These are phyloP conservation scores for Myotisia sp. DNA, from an alignment of 2,329 filamentous ascomycete species.

Conservation along the genomic window DNA sequence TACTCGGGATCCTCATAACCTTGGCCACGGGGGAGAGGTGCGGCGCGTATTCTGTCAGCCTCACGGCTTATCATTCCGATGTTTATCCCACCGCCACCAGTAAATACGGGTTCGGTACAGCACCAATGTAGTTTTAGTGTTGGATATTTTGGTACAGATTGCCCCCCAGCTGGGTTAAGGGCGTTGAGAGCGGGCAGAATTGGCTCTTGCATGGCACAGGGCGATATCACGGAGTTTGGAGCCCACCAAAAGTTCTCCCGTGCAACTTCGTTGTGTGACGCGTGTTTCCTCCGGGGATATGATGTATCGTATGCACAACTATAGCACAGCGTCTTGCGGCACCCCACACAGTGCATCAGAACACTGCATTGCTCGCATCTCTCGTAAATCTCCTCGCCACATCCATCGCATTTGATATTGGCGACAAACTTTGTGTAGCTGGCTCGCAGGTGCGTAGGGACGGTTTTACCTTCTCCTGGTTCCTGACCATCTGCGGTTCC, in stretches of 20 bases:
- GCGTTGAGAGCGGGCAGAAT: conserved; percentile 16
- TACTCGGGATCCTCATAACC: conserved; percentile 44
- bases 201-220: conserved; percentile 45
- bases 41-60: conserved; percentile 42
- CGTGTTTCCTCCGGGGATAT: conserved; percentile 30
- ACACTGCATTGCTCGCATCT: conserved; percentile 48
- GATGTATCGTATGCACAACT: conserved; percentile 45
- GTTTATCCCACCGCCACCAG: conserved; percentile 45
- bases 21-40: conserved; percentile 40
- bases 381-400: conserved; percentile 39
- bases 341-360: conserved; percentile 48
- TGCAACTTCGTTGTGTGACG: conserved; percentile 8
- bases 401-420: conserved; percentile 40
- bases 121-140: conserved; percentile 46
- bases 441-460: conserved; percentile 39
- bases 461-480: conserved; percentile 39
- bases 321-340: conserved; percentile 45
- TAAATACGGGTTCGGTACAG: conserved; percentile 46
- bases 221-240: conserved; percentile 40
- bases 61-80: conserved; percentile 41
- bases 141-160: conserved; percentile 28
- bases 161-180: conserved; percentile 20
- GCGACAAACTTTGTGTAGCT: conserved; percentile 42
- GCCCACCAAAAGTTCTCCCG: conserved; percentile 45
- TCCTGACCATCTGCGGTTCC: conserved; percentile 34